Evolutionary conservation across 805 yeast genomes (phyloP), one percentile per base, ranked within the genome.

Genomic region (Candida mattraensis): DNA sequence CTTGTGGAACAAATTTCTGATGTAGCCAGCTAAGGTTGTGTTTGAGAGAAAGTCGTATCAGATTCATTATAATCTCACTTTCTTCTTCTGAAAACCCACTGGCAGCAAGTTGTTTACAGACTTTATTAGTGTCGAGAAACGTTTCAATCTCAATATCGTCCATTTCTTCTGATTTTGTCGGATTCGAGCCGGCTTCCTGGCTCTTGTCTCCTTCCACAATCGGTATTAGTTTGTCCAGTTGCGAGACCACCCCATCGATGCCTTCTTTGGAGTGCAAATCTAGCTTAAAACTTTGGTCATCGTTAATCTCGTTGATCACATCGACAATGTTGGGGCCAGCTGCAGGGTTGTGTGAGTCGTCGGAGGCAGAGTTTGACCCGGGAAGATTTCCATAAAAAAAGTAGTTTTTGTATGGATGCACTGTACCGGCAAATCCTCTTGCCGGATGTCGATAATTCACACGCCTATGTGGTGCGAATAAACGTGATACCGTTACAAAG

Each of bases 11-110:
- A 54, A 73, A 76, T 39, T 66, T 67, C 4, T 62, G 56, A 30
- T 70, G 66, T 22, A 80, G 61, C 55, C 71, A 66, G 20, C 69
- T 66, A 18, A 80, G 62, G 39, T 49, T 65, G 47, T 48, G 65
- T 49, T 56, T 54, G 21, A 70, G 39, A 3, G 56, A 50, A 13
- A 52, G 44, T 14, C 54, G 38, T 5, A 79, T 53, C 28, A 78
- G 55, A 10, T 65, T 61, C 55, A 86, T 67, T 5, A 86, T 58
- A 15, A 72, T 64, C 32, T 76, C 80, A 9, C 87, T 69, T 56
- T 87, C 91, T 3, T 60, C 60, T 1, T 70, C 69, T 1, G 76
- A 74, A 53, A 81, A 82, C 2, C 87, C 88, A 1, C 83, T 66
- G 0, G 56, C 53, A 12, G 56, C 56, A 13, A 87, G 67, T 34